Evolutionary conservation across 2,329 filamentous ascomycete genomes (phyloP).

Genomic region (Ambrosiella xylebori): DNA sequence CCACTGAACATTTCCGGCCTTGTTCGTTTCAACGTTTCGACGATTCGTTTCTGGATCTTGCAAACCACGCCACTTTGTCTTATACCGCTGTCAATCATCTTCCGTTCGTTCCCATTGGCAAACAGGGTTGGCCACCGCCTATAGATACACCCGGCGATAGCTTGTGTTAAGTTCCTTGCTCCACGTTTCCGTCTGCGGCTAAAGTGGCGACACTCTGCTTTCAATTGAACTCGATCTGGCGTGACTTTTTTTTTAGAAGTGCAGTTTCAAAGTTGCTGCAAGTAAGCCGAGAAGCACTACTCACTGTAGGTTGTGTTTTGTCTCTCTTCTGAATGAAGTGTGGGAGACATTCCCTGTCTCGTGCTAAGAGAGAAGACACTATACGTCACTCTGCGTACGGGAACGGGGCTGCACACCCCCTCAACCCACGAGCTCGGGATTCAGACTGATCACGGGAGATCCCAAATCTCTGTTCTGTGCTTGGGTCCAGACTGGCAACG

Average conservation of each 20-base stretch:
- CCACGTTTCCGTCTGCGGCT: background rate
- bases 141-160: background rate
- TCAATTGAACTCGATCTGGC: slow-evolving; percentile 1
- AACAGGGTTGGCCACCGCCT: background rate
- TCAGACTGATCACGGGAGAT: background rate
- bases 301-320: background rate
- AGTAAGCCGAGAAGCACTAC: background rate
- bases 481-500: background rate
- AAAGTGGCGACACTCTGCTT: slow-evolving; percentile 1
- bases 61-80: background rate
- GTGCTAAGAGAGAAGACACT: background rate
- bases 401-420: background rate
- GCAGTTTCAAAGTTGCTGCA: background rate
- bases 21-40: background rate
- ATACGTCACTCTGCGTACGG: background rate
- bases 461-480: background rate
- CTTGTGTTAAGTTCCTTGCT: background rate
- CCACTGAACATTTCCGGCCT: background rate
- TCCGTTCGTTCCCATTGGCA: background rate
- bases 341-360: background rate
- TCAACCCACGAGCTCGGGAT: background rate
- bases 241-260: background rate
- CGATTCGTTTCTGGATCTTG: background rate
- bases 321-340: background rate
- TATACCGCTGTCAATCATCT: background rate